Evolutionary conservation across 495 filamentous ascomycete genomes (phyloP).

Genomic region (Podospora anserina): DNA sequence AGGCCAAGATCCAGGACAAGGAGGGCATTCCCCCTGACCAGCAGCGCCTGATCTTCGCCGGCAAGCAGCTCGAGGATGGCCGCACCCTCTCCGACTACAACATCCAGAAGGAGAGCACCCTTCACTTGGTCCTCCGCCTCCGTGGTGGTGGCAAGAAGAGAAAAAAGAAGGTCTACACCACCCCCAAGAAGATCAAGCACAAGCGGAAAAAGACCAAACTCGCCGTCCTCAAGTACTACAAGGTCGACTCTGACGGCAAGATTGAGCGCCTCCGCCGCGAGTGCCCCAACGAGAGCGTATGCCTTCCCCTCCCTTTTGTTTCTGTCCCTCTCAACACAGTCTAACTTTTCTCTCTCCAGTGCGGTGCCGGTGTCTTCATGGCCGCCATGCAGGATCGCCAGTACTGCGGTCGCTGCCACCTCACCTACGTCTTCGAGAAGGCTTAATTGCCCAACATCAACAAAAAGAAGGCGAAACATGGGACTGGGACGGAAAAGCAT

Average conservation of each 20-base stretch:
- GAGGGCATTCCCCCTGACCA: slow-evolving; percentile 99
- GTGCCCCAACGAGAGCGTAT: slow-evolving; percentile 87
- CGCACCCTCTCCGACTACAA: slow-evolving; percentile 99
- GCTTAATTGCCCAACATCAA: slow-evolving; percentile 15
- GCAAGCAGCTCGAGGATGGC: slow-evolving; percentile 99
- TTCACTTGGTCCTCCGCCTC: slow-evolving; percentile 96
- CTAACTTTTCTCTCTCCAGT: slow-evolving; percentile 51
- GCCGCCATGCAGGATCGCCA: slow-evolving; percentile 99
- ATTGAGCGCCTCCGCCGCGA: slow-evolving; percentile 98
- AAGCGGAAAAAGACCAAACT: slow-evolving; percentile 99
- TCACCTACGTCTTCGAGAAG: slow-evolving; percentile 99
- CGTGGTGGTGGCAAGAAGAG: slow-evolving; percentile 98
- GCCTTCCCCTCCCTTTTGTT: slow-evolving; percentile 31
- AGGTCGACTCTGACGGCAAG: slow-evolving; percentile 99
- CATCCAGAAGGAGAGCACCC: slow-evolving; percentile 99
- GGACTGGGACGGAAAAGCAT: slow-evolving; percentile 27
- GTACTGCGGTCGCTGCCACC: slow-evolving; percentile 98
- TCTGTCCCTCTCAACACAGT: neutral
- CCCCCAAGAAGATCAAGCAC: slow-evolving; percentile 99
- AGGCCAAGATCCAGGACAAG: slow-evolving; percentile 93
- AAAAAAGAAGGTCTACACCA: slow-evolving; percentile 99
- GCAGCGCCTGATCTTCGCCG: slow-evolving; percentile 99
- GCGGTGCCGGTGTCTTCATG: slow-evolving; percentile 99
- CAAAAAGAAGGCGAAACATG: slow-evolving; percentile 17
- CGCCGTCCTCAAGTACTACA: slow-evolving; percentile 99